phyloP scores from a whole-genome alignment of 2,329 filamentous ascomycete species.

The Neonectria neomacrospora region DNA sequence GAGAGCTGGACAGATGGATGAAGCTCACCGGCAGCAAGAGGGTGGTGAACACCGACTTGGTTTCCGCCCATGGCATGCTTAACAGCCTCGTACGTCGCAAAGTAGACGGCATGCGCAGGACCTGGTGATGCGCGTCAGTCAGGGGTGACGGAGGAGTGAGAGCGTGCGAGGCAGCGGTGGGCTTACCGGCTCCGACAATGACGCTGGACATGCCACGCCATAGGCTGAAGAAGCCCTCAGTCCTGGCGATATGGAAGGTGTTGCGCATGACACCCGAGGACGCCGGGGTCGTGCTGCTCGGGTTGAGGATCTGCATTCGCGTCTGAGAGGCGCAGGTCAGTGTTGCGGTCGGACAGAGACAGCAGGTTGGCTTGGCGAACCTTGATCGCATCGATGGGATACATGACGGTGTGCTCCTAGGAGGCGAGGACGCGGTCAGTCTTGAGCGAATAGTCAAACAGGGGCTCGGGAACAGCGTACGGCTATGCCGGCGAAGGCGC shows the following conservation, averaged over 20 bases:
- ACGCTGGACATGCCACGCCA: conserved; percentile 98
- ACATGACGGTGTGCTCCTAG: conserved; percentile 99
- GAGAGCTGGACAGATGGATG: neutral
- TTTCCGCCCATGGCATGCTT: conserved; percentile 98
- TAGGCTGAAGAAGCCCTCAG: conserved; percentile 89
- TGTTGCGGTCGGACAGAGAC: conserved; percentile 15
- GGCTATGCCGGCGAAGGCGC: conserved; percentile 95
- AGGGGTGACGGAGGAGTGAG: conserved; percentile 7
- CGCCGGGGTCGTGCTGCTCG: conserved; percentile 78
- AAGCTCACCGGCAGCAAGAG: conserved; percentile 84
- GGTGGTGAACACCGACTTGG: conserved; percentile 86
- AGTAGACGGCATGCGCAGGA: conserved; percentile 97
- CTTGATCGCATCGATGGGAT: conserved; percentile 97
- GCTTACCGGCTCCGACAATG: conserved; percentile 89
- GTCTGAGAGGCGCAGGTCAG: conserved; percentile 69
- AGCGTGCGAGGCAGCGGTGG: conserved; percentile 3
- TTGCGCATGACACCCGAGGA: conserved; percentile 93
- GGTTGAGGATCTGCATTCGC: conserved; percentile 96
- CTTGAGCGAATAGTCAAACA: neutral
- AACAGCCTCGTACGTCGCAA: conserved; percentile 96
- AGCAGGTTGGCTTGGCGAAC: conserved; percentile 58
- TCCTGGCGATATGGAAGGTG: conserved; percentile 89
- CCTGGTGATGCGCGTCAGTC: conserved; percentile 63
- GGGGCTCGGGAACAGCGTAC: conserved; percentile 61
- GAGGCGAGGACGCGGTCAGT: conserved; percentile 31